Base-by-base conservation (phyloP, 164 flowering plant genomes). In the Chimonanthus praecox region DNA sequence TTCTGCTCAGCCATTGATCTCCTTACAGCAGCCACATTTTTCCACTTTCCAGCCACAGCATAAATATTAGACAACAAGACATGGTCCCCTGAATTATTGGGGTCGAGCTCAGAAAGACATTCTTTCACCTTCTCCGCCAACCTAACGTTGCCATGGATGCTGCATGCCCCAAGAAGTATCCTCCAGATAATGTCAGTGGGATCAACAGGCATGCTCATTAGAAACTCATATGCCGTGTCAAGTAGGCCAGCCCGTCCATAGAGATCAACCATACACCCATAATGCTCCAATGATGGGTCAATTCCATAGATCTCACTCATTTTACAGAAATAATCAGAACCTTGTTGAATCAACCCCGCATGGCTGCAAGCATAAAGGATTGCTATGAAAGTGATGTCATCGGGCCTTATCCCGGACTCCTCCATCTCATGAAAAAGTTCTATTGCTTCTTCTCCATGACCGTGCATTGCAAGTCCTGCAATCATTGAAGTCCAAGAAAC, bases 221-320 rank as follows among this genome's bases (percentile, higher is more conserved):
- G 69, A 64, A 89, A 84, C 8, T 86, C 80, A 71, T 81, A 87
- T 4, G 95, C 95, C 76, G 84, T 68, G 44, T 70, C 63, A 10
- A 90, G 78, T 64, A 82, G 72, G 66, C 92, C 95, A 54, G 91
- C 87, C 51, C 92, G 82, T 8, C 93, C 86, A 73, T 84, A 88
- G 58, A 90, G 75, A 80, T 90, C 95, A 72, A 90, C 92, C 85
- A 90, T 88, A 72, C 92, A 89, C 47, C 95, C 95, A 77, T 90
- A 89, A 78, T 90, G 92, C 77, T 89, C 92, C 20, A 88, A 72
- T 2, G 82, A 72, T 49, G 90, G 89, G 62, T 84, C 86, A 20
- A 90, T 81, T 33, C 72, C 75, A 67, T 89, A 85, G 1, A 50
- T 9, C 64, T 78, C 76, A 43, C 58, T 70, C 92, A 90, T 90